These are phyloP conservation scores for Funneliformis caledonium DNA, from an alignment of 371 early-diverging fungal species.

Conservation along the genomic window DNA sequence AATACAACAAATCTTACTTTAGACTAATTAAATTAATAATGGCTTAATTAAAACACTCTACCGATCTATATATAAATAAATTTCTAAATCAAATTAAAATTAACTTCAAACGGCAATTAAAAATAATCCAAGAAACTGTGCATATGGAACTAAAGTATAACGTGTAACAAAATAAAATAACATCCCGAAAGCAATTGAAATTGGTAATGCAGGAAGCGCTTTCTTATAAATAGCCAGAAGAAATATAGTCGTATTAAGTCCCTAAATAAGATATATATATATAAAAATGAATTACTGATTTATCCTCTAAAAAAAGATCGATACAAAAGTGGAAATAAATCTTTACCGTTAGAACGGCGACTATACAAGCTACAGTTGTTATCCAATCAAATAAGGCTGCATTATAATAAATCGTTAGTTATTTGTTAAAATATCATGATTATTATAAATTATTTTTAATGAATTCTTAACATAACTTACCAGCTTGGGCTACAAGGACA, in stretches of 20 bases:
- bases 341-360: slow-evolving; percentile 75
- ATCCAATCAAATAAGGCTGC: slow-evolving; percentile 85
- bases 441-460: background rate
- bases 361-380: slow-evolving; percentile 78
- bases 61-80: too few relatives aligned
- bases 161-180: slow-evolving; percentile 77
- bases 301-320: background rate
- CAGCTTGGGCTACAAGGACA: slow-evolving; percentile 82
- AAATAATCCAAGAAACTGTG: slow-evolving; percentile 44
- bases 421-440: too few relatives aligned
- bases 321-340: background rate
- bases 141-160: slow-evolving; percentile 65
- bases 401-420: background rate
- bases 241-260: slow-evolving; percentile 85
- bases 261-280: slow-evolving; percentile 45
- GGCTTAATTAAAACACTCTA: too few relatives aligned
- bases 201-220: slow-evolving; percentile 87
- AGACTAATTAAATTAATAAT: too few relatives aligned
- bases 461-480: slow-evolving; percentile 47
- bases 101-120: background rate
- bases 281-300: background rate
- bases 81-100: too few relatives aligned
- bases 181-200: slow-evolving; percentile 87
- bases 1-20: too few relatives aligned
- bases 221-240: slow-evolving; percentile 79